These are phyloP conservation scores for Cladosporium sphaerospermum DNA, from an alignment of 2,329 filamentous ascomycete genomes.

Conservation along the genomic window DNA sequence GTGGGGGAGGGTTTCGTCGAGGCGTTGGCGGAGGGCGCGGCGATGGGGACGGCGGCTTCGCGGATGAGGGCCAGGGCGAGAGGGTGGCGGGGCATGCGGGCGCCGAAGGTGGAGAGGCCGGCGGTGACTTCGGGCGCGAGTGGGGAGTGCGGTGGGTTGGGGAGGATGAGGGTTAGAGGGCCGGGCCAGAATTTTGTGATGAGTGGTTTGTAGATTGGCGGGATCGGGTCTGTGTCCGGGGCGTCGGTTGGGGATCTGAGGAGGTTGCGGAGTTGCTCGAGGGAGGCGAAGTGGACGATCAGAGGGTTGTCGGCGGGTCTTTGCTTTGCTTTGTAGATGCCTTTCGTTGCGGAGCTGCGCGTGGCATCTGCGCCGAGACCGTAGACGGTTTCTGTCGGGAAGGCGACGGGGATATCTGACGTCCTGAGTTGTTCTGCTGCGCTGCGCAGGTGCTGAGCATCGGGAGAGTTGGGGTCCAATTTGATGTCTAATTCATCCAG, in stretches of 20 bases:
- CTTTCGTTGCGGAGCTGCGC: slow-evolving; percentile 70
- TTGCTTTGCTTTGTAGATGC: slow-evolving; percentile 90
- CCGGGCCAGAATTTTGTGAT: slow-evolving; percentile 90
- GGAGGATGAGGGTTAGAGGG: slow-evolving; percentile 83
- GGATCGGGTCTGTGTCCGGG: slow-evolving; percentile 49
- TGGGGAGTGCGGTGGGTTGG: slow-evolving; percentile 60
- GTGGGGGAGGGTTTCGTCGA: slow-evolving; percentile 91
- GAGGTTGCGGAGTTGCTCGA: slow-evolving; percentile 65
- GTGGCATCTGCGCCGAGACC: slow-evolving; percentile 95
- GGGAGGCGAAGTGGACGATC: slow-evolving; percentile 82
- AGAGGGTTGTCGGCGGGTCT: slow-evolving; percentile 90
- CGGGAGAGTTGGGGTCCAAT: slow-evolving; percentile 31
- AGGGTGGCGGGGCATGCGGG: slow-evolving; percentile 76
- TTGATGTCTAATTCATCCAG: slow-evolving; percentile 32
- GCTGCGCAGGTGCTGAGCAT: slow-evolving; percentile 50
- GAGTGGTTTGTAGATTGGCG: slow-evolving; percentile 68
- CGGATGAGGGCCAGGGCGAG: slow-evolving; percentile 86
- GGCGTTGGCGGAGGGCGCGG: slow-evolving; percentile 89
- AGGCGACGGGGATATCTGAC: slow-evolving; percentile 74
- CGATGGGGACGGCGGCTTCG: slow-evolving; percentile 69
- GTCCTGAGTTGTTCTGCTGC: slow-evolving; percentile 62
- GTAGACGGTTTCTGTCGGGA: slow-evolving; percentile 97
- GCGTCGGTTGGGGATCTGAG: slow-evolving; percentile 35
- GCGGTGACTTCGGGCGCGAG: slow-evolving; percentile 91
- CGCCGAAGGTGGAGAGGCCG: slow-evolving; percentile 76